Conservation (phyloP, 2,329 filamentous ascomycete species). For the Periconia digitata region DNA sequence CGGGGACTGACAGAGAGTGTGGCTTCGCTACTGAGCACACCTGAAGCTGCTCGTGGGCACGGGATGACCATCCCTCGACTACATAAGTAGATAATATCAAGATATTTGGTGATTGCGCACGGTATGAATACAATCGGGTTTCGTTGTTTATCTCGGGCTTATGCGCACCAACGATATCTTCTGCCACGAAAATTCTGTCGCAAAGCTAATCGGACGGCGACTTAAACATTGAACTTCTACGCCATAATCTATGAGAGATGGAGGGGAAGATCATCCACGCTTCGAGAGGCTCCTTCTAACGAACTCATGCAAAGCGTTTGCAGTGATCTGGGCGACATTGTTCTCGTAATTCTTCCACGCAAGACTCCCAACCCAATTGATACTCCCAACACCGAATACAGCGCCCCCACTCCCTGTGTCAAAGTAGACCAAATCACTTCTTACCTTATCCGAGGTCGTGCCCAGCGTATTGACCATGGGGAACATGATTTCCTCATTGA, state of each 20-base stretch:
- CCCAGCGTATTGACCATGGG: constrained; percentile 13
- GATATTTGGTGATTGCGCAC: not conserved
- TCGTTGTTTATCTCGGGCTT: too few relatives aligned
- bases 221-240: not conserved
- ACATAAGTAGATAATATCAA: not conserved
- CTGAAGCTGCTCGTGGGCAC: constrained; percentile 4
- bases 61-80: constrained; percentile 1
- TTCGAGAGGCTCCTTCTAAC: not conserved
- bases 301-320: constrained; percentile 13
- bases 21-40: constrained; percentile 3
- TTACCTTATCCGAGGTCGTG: constrained; percentile 14
- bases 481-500: constrained; percentile 17
- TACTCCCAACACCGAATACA: constrained; percentile 14
- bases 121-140: too few relatives aligned
- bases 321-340: constrained; percentile 12
- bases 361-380: constrained; percentile 15
- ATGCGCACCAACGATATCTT: too few relatives aligned
- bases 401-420: constrained; percentile 11
- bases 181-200: not conserved
- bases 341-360: constrained; percentile 14
- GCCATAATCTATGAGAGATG: not conserved
- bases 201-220: too few relatives aligned
- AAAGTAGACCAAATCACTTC: constrained; percentile 16
- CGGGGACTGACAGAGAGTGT: constrained; percentile 3
- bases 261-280: not conserved